Conservation (phyloP, 768 basidiomycete species). For the Strobilomyces dryophilus region DNA sequence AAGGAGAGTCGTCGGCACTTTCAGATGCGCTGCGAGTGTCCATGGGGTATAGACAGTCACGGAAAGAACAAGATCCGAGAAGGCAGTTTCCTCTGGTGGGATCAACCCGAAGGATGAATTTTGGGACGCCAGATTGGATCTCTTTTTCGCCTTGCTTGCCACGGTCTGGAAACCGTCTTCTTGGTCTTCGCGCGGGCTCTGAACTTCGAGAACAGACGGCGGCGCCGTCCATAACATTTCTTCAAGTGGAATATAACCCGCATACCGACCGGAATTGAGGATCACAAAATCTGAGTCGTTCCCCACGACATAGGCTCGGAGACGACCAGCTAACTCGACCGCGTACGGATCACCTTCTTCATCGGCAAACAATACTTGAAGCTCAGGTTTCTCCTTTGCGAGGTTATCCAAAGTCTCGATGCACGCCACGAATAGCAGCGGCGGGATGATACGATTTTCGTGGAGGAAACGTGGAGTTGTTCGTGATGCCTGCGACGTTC, state of each 20-base stretch:
- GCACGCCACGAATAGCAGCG: slow-evolving; percentile 56
- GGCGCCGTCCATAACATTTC: slow-evolving; percentile 64
- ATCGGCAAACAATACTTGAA: slow-evolving; percentile 70
- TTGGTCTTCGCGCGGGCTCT: slow-evolving; percentile 28
- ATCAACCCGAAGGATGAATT: slow-evolving; percentile 36
- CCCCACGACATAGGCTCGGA: slow-evolving; percentile 71
- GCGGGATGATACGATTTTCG: slow-evolving; percentile 73
- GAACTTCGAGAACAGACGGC: slow-evolving; percentile 22
- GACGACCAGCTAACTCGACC: slow-evolving; percentile 74
- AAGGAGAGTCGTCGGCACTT: slow-evolving; percentile 65
- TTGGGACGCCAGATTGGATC: slow-evolving; percentile 29
- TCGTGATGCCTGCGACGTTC: slow-evolving; percentile 67
- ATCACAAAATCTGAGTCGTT: slow-evolving; percentile 84
- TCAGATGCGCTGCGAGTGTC: slow-evolving; percentile 57
- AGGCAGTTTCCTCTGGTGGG: slow-evolving; percentile 42
- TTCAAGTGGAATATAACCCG: slow-evolving; percentile 71
- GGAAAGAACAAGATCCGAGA: slow-evolving; percentile 45
- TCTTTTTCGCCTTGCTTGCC: slow-evolving; percentile 49
- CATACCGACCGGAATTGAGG: slow-evolving; percentile 70
- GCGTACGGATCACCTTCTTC: slow-evolving; percentile 81
- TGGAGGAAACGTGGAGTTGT: slow-evolving; percentile 61
- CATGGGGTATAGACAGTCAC: slow-evolving; percentile 59
- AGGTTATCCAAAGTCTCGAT: slow-evolving; percentile 49
- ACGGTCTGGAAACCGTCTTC: slow-evolving; percentile 60
- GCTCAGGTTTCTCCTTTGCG: slow-evolving; percentile 27